Evolutionary conservation across 1,284 basidiomycete genomes (phyloP).

Genomic region (Pisolithus thermaeus): DNA sequence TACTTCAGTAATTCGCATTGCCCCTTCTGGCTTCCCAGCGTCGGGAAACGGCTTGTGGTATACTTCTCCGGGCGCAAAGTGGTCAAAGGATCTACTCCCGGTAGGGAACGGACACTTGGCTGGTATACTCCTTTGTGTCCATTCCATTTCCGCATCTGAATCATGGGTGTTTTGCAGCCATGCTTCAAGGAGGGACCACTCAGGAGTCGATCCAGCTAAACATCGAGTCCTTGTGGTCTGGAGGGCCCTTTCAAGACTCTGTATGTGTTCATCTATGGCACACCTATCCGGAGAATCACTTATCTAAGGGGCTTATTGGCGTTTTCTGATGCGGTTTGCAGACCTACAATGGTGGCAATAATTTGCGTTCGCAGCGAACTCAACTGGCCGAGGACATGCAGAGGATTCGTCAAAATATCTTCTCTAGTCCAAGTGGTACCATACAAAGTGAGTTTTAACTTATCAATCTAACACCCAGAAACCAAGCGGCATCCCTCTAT

Average conservation of each 20-base stretch:
- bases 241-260: slow-evolving; percentile 63
- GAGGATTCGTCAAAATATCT: slow-evolving; percentile 50
- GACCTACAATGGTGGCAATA: slow-evolving; percentile 71
- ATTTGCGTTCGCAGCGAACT: slow-evolving; percentile 38
- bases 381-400: slow-evolving; percentile 47
- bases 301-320: not conserved
- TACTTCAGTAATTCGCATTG: slow-evolving; percentile 8
- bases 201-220: slow-evolving; percentile 63
- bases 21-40: slow-evolving; percentile 52
- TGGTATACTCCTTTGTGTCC: slow-evolving; percentile 33
- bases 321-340: slow-evolving; percentile 1
- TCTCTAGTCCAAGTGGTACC: slow-evolving; percentile 51
- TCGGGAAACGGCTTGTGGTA: slow-evolving; percentile 77
- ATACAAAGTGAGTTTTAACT: slow-evolving; percentile 42
- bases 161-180: slow-evolving; percentile 36
- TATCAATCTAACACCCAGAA: not conserved
- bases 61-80: slow-evolving; percentile 43
- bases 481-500: slow-evolving; percentile 1
- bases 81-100: slow-evolving; percentile 58
- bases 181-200: slow-evolving; percentile 55
- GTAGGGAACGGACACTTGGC: slow-evolving; percentile 71
- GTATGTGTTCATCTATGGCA: slow-evolving; percentile 31
- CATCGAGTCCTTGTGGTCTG: slow-evolving; percentile 70
- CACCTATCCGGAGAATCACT: not conserved
- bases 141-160: not conserved